Evolutionary conservation across 345 rosid species (phyloP).

Genomic region (Citrus reticulata): DNA sequence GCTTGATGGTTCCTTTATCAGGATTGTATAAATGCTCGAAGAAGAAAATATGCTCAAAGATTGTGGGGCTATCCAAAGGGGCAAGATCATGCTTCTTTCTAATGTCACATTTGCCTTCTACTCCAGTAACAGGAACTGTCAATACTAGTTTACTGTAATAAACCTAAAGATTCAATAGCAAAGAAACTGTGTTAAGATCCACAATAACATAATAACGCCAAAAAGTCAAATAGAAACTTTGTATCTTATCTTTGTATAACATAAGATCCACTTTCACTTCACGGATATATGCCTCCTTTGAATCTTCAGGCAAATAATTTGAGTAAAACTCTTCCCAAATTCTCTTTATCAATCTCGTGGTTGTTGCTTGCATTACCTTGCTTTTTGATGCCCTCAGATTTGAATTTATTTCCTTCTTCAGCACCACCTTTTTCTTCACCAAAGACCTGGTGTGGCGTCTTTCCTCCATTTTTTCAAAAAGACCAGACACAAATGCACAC

Average conservation of each 20-base stretch:
- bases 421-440: conserved; percentile 46
- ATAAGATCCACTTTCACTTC: conserved; percentile 28
- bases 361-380: conserved; percentile 76
- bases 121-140: conserved; percentile 28
- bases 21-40: conserved; percentile 67
- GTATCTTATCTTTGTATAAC: no score
- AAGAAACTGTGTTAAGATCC: conserved; percentile 20
- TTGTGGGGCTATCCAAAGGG: conserved; percentile 26
- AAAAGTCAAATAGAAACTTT: neutral
- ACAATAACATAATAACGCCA: conserved; percentile 1
- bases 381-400: conserved; percentile 68
- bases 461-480: conserved; percentile 61
- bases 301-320: conserved; percentile 47
- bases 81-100: conserved; percentile 68
- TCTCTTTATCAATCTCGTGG: conserved; percentile 66
- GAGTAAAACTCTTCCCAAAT: conserved; percentile 86
- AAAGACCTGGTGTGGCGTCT: conserved; percentile 69
- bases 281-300: conserved; percentile 25
- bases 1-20: conserved; percentile 59
- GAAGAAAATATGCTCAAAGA: conserved; percentile 67
- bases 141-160: conserved; percentile 58
- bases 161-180: conserved; percentile 47
- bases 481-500: conserved; percentile 59
- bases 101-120: conserved; percentile 81
- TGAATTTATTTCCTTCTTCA: conserved; percentile 39